Evolutionary conservation across 805 yeast genomes (phyloP).

Genomic region (Jamesozyma lodderae): DNA sequence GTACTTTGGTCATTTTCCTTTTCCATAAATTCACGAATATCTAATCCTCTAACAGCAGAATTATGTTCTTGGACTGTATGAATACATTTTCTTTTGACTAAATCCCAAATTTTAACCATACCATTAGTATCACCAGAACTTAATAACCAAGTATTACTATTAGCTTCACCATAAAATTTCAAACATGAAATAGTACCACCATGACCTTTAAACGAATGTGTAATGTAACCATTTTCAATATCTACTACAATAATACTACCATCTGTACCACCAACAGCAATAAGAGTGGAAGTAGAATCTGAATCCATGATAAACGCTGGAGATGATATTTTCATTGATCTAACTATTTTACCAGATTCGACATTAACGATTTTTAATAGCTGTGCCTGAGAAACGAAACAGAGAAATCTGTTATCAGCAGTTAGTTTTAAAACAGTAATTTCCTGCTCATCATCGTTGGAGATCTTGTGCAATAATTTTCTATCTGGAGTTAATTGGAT

Average conservation of each 20-base stretch:
- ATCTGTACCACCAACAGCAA: constrained; percentile 93
- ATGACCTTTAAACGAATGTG: constrained; percentile 90
- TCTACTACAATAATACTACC: constrained; percentile 91
- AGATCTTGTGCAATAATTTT: constrained; percentile 43
- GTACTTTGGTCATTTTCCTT: no score
- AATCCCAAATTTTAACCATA: constrained; percentile 51
- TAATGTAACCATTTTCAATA: constrained; percentile 73
- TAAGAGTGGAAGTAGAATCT: constrained; percentile 73
- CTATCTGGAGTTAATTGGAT: constrained; percentile 44
- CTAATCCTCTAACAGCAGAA: constrained; percentile 79
- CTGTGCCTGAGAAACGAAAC: constrained; percentile 75
- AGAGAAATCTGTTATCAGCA: constrained; percentile 63
- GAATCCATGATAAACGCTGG: constrained; percentile 73
- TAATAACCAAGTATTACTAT: constrained; percentile 64
- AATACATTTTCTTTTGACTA: constrained; percentile 59
- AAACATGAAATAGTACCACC: constrained; percentile 79
- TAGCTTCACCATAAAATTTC: constrained; percentile 62
- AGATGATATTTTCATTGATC: constrained; percentile 54
- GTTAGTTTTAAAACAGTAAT: constrained; percentile 69
- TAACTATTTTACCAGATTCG: constrained; percentile 31
- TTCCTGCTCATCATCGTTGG: constrained; percentile 75
- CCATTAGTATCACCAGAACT: constrained; percentile 63
- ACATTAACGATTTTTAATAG: constrained; percentile 56
- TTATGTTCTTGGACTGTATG: constrained; percentile 64
- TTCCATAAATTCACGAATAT: constrained; percentile 34